Base-by-base conservation (phyloP, 179 eudicot species). In the Dionaea muscipula region DNA sequence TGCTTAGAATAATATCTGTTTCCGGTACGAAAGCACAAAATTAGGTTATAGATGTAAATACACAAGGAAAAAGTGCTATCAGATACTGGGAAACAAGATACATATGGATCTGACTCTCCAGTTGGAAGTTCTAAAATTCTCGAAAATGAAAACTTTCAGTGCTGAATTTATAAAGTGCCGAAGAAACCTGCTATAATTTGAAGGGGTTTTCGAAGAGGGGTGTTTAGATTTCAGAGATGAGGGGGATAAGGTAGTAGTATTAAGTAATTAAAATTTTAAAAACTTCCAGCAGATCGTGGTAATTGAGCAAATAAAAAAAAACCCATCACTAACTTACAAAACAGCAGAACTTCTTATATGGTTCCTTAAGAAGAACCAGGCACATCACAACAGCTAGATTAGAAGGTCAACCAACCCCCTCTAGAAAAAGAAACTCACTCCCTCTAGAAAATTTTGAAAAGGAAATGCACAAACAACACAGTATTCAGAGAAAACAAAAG, bases 1-100 rank as follows among this genome's bases (percentile, higher is more conserved):
- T 68, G 58, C 77, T 76, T 51, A 80, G 81, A 68, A 90, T 86
- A 51, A 84, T 79, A 39, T 78, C 95, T 90, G 97, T 72, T 65
- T 67, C 41, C 68, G 77, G 72, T 63, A 61, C 50, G 64, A 74
- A 62, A 28, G 60, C 49, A 67, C 35, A 54, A 52, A 54, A 68
- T 56, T 39, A 74, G 69, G 61, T 23, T 51, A 53, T 5, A 36
- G 51, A 23, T 51, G 26, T 39, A 45, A 18, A 48, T 26, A 35
- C 22, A 39, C 38, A 43, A 61, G 48, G 26, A 25, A 35, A 44
- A 7, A 43, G 17, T 20, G 11, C 44, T 36, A 22, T 31, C 45
- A 62, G 37, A 31, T 13, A 63, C 18, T 49, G 23, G 15, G 16
- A 25, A 13, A 49, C 22, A 16, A 19, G 18, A 49, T 6, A 15